Evolutionary conservation across 805 yeast species (phyloP), one percentile per base, ranked within the genome.

Genomic region (Kuraishia ogatae): DNA sequence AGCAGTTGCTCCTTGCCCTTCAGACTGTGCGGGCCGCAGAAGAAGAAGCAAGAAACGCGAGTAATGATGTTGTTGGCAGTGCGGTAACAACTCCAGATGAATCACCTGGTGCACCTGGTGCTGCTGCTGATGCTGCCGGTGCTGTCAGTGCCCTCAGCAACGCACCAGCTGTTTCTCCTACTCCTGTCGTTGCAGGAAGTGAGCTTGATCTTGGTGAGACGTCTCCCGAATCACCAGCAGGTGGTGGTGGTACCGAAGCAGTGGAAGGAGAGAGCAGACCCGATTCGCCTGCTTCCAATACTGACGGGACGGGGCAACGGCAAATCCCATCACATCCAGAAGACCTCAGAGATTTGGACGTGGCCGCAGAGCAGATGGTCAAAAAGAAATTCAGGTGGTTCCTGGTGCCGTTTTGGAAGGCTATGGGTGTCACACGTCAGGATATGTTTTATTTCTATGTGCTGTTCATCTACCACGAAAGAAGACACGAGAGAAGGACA

Each of bases 401-500:
- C 24, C 70, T 65, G 61, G 60, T 57, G 17, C 28, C 77, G 0
- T 80, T 80, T 64, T 84, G 87, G 86, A 65, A 64, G 47, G 24
- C 80, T 3, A 80, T 84, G 84, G 86, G 87, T 0, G 72, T 84
- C 39, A 61, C 75, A 2, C 71, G 62, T 52, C 60, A 64, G 8
- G 82, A 84, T 57, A 60, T 84, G 54, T 76, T 74, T 61, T 72
- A 80, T 64, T 78, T 82, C 71, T 81, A 79, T 17, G 82, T 82
- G 29, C 66, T 77, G 48, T 56, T 56, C 49, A 61, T 63, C 50
- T 74, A 72, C 59, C 66, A 65, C 50, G 59, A 60, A 39, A 58
- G 60, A 29, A 64, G 73, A 56, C 21, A 35, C 17, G 52, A 39
- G 35, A 62, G 73, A 47, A 20, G 63, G 39, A 29, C 26, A 29